Evolutionary conservation across 805 yeast species (phyloP).

Genomic region (Candida easanensis): DNA sequence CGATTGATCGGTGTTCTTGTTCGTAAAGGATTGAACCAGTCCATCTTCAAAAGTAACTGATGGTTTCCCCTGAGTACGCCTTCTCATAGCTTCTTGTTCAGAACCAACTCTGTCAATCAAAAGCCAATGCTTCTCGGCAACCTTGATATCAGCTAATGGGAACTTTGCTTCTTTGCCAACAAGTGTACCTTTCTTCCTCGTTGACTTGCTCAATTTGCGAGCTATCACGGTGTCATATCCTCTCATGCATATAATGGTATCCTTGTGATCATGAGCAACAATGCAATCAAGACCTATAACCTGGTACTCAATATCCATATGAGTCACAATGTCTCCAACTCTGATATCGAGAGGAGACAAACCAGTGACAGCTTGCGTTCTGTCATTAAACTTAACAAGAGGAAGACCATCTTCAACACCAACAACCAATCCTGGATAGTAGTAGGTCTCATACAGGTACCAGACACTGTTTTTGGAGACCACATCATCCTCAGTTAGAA

Average conservation of each 20-base stretch:
- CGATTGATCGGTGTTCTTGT: background rate
- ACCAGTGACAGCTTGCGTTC: constrained; percentile 28
- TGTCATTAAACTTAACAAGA: constrained; percentile 41
- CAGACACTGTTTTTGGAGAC: constrained; percentile 43
- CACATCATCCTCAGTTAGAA: constrained; percentile 30
- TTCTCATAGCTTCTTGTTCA: constrained; percentile 15
- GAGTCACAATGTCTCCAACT: constrained; percentile 51
- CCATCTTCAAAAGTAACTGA: constrained; percentile 13
- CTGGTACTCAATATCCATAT: constrained; percentile 34
- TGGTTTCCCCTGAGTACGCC: constrained; percentile 8
- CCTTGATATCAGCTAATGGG: constrained; percentile 30
- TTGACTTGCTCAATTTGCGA: constrained; percentile 22
- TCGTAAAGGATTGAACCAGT: constrained; percentile 1
- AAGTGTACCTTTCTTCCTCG: constrained; percentile 12
- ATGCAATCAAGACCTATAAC: constrained; percentile 46
- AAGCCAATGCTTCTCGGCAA: constrained; percentile 35
- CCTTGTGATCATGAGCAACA: constrained; percentile 16
- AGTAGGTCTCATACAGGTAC: constrained; percentile 47
- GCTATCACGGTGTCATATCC: constrained; percentile 54
- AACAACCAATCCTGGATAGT: constrained; percentile 48
- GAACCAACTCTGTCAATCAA: constrained; percentile 30
- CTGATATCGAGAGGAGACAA: constrained; percentile 46
- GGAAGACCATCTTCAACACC: constrained; percentile 27
- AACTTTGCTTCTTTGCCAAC: constrained; percentile 16
- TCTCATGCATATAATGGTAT: constrained; percentile 49